Evolutionary conservation across 805 yeast genomes (phyloP), one percentile per base, ranked within the genome.

Genomic region (Candida endomychidarum): DNA sequence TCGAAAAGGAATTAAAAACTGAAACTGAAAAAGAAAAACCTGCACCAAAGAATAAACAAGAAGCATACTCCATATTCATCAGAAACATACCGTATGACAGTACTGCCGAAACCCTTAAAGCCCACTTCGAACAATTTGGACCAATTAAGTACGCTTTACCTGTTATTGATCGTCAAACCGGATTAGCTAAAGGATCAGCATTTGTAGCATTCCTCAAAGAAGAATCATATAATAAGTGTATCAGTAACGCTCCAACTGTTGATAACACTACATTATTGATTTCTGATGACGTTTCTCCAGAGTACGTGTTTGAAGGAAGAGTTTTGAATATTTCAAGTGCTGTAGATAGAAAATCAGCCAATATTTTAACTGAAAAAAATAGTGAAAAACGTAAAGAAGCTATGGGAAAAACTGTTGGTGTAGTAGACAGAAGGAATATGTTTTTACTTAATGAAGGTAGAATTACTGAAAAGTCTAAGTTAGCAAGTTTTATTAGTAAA

Each of bases 21-120:
- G 36, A 33, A 22, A 18, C 19, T 15, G 15, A 34, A 43, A 21
- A 42, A 40, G 16, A 42, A 38, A 15, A 29, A 54, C 30, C 67
- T 59, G 14, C 67, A 56, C 11, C 64, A 61, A 9, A 34, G 42
- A 58, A 86, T 60, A 82, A 69, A 58, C 82, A 78, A 57, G 93
- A 85, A 51, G 70, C 75, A 5, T 84, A 55, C 48, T 82, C 96
- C 4, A 63, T 93, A 17, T 93, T 93, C 57, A 86, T 93, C 8
- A 80, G 99, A 57, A 93, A 93, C 56, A 79, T 93, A 24, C 98
- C 99, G 1, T 93, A 91, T 56, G 96, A 88, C 61, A 95, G 96
- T 4, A 88, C 95, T 24, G 76, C 75, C 34, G 97, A 90, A 40
- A 62, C 82, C 1, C 70, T 93, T 27, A 73, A 70, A 34, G 87